Evolutionary conservation across 2,329 filamentous ascomycete genomes (phyloP).

Genomic region (Colletotrichum sansevieriae): DNA sequence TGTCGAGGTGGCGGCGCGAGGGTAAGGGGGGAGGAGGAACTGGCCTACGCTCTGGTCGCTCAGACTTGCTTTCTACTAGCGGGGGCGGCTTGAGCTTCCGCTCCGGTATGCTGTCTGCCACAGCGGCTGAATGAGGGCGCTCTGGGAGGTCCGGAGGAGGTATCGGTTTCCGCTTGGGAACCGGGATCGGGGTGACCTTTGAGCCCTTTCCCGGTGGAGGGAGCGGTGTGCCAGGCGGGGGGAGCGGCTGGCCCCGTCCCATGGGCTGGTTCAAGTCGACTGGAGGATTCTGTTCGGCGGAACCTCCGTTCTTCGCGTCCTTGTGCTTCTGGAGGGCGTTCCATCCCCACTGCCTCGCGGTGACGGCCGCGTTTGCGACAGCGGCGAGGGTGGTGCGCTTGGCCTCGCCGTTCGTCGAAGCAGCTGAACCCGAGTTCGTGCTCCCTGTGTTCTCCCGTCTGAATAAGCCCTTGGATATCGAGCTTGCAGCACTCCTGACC

Average conservation of each 20-base stretch:
- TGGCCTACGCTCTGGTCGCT: constrained; percentile 45
- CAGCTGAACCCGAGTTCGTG: constrained; percentile 49
- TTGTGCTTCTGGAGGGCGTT: constrained; percentile 67
- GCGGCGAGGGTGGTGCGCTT: constrained; percentile 67
- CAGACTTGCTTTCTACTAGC: constrained; percentile 31
- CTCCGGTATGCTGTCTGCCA: constrained; percentile 37
- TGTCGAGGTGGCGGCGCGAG: constrained; percentile 55
- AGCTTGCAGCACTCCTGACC: constrained; percentile 55
- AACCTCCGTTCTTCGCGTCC: constrained; percentile 51
- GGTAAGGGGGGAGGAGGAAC: constrained; percentile 64
- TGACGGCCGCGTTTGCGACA: constrained; percentile 67
- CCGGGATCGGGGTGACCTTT: constrained; percentile 67
- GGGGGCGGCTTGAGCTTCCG: constrained; percentile 68
- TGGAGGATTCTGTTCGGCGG: constrained; percentile 42
- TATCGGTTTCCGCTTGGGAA: constrained; percentile 76
- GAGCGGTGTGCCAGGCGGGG: constrained; percentile 83
- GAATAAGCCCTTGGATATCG: constrained; percentile 57
- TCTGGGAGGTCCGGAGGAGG: constrained; percentile 50
- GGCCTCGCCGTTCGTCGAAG: constrained; percentile 51
- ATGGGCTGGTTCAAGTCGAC: constrained; percentile 75
- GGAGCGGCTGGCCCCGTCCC: constrained; percentile 84
- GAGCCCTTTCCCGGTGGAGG: constrained; percentile 75
- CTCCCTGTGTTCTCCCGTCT: constrained; percentile 55
- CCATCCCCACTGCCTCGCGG: constrained; percentile 71
- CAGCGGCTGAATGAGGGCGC: constrained; percentile 32